Base-by-base conservation (phyloP, 1,284 basidiomycete species). In the Coniferiporia weirii region DNA sequence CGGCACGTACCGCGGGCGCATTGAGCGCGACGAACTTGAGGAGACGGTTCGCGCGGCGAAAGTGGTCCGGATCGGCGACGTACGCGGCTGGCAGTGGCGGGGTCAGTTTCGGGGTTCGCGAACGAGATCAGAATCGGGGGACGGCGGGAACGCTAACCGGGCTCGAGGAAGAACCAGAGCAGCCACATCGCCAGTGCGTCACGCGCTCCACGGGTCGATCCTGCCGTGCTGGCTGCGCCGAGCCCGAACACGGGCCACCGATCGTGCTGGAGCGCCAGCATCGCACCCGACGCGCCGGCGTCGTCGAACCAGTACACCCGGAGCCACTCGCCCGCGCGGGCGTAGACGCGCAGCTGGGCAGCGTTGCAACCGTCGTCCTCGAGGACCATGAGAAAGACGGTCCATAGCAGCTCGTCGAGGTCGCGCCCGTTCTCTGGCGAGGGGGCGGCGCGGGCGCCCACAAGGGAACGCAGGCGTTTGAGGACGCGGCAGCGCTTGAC, bases 21-120 rank as follows among this genome's bases (percentile, higher is more conserved):
- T 82, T 84, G 19, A 89, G 69, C 0, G 87, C 84, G 61, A 82
- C 78, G 10, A 82, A 66, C 64, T 87, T 86, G 55, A 88, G 65
- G 43, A 84, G 73, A 48, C 75, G 73, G 27, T 76, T 67, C 4
- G 79, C 78, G 22, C 76, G 74, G 57, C 74, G 73, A 50, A 79
- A 79, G 34, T 68, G 68, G 19, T 63, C 60, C 3, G 79, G 71
- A 36, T 75, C 73, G 19, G 68, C 71, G 56, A 66, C 68, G 66
- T 80, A 81, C 10, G 80, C 76, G 59, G 76, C 85, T 89, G 62
- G 32, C 52, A 12, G 38, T 46, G 35, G 9, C 32, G 32, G 9
- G 38, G 9, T 40, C 15, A 40, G 38, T 15, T 5, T 27, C 27
- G 27, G 2, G 27, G 2, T 27, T 59, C 7, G 7, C 43, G 15